Percentiles rank a stretch among this genome's conserved stretches.
phyloP scores from a whole-genome alignment of 345 rosid genomes.

The Corchorus capsularis region DNA sequence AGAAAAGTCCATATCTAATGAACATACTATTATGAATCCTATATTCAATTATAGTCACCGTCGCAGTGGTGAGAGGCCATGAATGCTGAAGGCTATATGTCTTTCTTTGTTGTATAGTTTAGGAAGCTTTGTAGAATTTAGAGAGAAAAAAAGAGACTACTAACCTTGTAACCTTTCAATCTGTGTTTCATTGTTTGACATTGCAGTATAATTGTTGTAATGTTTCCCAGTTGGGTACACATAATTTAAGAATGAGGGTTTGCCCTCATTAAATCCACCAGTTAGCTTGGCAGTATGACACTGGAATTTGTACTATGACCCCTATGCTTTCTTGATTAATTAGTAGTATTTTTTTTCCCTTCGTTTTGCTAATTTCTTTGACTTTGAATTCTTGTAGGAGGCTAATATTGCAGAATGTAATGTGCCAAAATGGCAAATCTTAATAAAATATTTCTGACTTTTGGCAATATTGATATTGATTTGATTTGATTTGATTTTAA shows the following conservation, averaged over 20 bases:
- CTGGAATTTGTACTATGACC: neutral
- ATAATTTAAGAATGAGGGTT: conserved; percentile 3
- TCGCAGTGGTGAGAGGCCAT: conserved; percentile 28
- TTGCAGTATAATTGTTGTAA: neutral
- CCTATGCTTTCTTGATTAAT: neutral
- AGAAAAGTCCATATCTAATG: conserved; percentile 28
- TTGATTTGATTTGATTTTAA: neutral
- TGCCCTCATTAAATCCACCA: neutral
- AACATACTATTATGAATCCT: conserved; percentile 26
- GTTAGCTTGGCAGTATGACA: neutral
- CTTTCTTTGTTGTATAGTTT: conserved; percentile 38
- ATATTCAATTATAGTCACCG: conserved; percentile 24
- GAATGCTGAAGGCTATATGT: conserved; percentile 26
- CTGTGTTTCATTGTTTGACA: conserved; percentile 1
- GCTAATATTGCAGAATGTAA: neutral
- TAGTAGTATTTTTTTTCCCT: neutral
- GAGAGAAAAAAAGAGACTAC: neutral
- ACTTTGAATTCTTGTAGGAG: neutral
- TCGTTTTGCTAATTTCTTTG: neutral
- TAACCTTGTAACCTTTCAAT: conserved; percentile 15
- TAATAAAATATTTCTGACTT: neutral
- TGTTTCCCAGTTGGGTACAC: neutral
- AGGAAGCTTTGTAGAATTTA: conserved; percentile 26
- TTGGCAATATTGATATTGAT: neutral
- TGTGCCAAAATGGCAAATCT: neutral